Conservation (phyloP, 441 rosid species). For the Gossypium davidsonii region DNA sequence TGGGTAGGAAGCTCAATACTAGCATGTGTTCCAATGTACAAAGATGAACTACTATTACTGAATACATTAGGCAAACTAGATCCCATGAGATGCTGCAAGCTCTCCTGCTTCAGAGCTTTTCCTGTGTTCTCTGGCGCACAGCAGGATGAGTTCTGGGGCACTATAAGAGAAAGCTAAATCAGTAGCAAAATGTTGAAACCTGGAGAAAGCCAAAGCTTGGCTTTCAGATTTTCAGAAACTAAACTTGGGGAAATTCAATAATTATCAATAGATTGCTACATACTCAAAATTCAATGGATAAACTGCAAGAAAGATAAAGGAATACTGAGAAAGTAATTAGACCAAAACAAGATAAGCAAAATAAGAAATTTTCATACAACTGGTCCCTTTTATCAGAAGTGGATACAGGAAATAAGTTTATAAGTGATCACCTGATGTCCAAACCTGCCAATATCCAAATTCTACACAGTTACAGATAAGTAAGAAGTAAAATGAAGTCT, state of each 20-base stretch:
- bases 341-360: not conserved
- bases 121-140: constrained; percentile 52
- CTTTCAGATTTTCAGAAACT: not conserved
- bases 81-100: constrained; percentile 46
- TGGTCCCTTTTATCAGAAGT: not conserved
- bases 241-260: not conserved
- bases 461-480: not conserved
- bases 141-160: constrained; percentile 57
- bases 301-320: not conserved
- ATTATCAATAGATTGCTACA: not conserved
- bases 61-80: constrained; percentile 49
- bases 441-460: not conserved
- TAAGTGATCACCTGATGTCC: not conserved
- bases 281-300: not conserved
- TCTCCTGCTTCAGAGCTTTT: constrained; percentile 47
- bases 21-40: constrained; percentile 46
- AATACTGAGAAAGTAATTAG: not conserved
- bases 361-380: not conserved
- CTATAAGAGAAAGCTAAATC: constrained; percentile 29
- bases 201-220: constrained; percentile 1
- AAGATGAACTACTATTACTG: constrained; percentile 57
- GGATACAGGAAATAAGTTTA: not conserved
- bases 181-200: constrained; percentile 13
- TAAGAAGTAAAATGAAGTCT: not conserved
- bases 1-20: constrained; percentile 65